These are phyloP conservation scores for Mrakia blollopis DNA, from an alignment of 768 basidiomycete species.

Conservation along the genomic window DNA sequence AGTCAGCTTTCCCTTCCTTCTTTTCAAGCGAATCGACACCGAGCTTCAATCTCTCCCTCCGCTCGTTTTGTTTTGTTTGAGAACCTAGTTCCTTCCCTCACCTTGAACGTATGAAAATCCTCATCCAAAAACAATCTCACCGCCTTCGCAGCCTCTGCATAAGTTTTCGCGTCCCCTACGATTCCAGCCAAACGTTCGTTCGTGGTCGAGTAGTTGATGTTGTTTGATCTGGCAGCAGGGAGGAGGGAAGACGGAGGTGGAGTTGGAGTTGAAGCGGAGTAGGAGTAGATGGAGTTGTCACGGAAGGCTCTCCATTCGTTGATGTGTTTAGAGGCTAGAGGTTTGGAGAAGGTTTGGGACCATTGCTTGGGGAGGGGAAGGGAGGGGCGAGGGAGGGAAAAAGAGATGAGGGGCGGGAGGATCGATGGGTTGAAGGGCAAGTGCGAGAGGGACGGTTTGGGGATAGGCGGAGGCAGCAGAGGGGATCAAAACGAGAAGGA, in stretches of 20 bases:
- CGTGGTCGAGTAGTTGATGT: neutral
- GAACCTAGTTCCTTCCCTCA: neutral
- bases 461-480: neutral
- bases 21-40: neutral
- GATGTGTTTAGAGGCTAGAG: conserved; percentile 7
- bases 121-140: neutral
- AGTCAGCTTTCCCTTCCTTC: neutral
- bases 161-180: neutral
- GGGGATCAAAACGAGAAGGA: neutral
- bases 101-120: conserved; percentile 15
- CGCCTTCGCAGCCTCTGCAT: neutral
- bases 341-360: conserved; percentile 2
- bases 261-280: neutral
- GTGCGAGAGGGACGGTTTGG: neutral
- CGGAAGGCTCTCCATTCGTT: conserved; percentile 15
- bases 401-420: neutral
- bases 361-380: neutral
- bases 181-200: conserved; percentile 1
- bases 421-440: neutral
- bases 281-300: conserved; percentile 6
- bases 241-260: neutral
- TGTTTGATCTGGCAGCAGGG: neutral
- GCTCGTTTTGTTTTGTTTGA: neutral
- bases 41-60: neutral
- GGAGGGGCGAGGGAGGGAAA: neutral